Evolutionary conservation across 495 filamentous ascomycete genomes (phyloP).

Genomic region (Ascobolus immersus): DNA sequence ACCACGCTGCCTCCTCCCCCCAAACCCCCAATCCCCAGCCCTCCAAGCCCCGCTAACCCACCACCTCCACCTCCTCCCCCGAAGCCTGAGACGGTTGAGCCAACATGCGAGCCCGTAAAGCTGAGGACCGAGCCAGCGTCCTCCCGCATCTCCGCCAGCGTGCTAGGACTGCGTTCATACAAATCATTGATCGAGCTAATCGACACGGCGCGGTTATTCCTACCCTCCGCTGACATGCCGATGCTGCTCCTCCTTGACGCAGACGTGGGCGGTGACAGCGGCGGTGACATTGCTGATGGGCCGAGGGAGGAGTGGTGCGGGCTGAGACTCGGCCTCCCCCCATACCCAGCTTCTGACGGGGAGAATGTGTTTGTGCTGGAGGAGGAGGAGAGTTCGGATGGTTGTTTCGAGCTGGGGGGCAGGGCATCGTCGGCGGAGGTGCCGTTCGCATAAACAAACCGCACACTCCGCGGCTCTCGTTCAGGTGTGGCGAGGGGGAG

Average conservation of each 20-base stretch:
- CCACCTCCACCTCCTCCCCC: neutral
- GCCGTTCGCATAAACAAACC: constrained; percentile 17
- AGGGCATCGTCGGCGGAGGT: no score
- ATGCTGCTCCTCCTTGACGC: constrained; percentile 9
- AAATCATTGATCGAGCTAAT: constrained; percentile 14
- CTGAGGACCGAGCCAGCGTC: neutral
- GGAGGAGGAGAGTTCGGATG: no score
- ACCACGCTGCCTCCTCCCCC: constrained; percentile 9
- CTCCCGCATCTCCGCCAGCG: constrained; percentile 1
- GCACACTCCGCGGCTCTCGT: constrained; percentile 10
- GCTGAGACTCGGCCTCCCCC: no score
- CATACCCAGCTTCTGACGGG: no score
- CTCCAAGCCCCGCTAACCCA: no score
- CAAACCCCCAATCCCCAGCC: no score
- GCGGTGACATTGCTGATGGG: constrained; percentile 3
- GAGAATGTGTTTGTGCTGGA: constrained; percentile 9
- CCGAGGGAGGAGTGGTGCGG: constrained; percentile 11
- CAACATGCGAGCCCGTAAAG: neutral
- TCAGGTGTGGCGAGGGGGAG: constrained; percentile 5
- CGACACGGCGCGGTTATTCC: constrained; percentile 10
- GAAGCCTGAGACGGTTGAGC: no score
- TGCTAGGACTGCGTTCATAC: constrained; percentile 2
- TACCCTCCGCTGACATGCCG: no score
- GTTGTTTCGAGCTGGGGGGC: no score
- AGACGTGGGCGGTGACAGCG: constrained; percentile 9